Evolutionary conservation across 257 asterid species (phyloP).

Genomic region (Catharanthus roseus): DNA sequence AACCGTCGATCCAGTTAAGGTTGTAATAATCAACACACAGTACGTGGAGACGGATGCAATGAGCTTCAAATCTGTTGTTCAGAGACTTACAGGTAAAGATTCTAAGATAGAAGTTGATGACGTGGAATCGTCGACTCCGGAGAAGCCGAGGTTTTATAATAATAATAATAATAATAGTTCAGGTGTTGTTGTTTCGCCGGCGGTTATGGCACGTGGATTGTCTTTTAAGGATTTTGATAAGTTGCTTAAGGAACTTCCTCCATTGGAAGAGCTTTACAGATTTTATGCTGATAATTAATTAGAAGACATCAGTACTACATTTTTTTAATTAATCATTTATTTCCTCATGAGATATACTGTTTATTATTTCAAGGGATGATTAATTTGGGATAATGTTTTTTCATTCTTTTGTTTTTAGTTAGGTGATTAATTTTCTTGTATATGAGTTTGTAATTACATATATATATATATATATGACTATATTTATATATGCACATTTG

Average conservation of each 20-base stretch:
- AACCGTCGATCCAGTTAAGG: conserved; percentile 23
- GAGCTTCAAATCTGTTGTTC: conserved; percentile 48
- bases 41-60: conserved; percentile 36
- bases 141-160: conserved; percentile 1
- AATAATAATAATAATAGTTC: too few relatives aligned
- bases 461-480: background rate
- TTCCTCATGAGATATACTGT: background rate
- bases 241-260: conserved; percentile 35
- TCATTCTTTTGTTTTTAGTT: too few relatives aligned
- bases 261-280: conserved; percentile 32
- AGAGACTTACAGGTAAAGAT: conserved; percentile 42
- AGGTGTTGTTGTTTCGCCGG: too few relatives aligned
- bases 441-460: too few relatives aligned
- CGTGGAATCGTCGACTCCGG: background rate
- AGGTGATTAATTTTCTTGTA: too few relatives aligned
- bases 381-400: too few relatives aligned
- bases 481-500: background rate
- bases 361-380: background rate
- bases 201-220: conserved; percentile 23
- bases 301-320: background rate
- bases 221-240: conserved; percentile 40
- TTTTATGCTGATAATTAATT: conserved; percentile 14
- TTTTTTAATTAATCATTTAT: background rate
- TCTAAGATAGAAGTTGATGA: conserved; percentile 19
- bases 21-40: conserved; percentile 42